Base-by-base conservation (phyloP, 495 filamentous ascomycete species). In the Aspergillus carlsbadensis region DNA sequence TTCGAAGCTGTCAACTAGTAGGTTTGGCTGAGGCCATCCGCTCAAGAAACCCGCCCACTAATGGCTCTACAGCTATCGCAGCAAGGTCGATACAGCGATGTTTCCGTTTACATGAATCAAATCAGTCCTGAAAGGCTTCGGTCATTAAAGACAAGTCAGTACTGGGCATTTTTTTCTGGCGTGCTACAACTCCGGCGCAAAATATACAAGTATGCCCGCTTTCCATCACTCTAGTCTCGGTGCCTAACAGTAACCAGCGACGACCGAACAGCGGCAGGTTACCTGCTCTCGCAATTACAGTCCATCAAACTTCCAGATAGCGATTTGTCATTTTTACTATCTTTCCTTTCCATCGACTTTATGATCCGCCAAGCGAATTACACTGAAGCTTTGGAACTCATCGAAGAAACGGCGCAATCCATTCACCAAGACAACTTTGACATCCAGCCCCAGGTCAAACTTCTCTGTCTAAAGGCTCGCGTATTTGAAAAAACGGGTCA, bases 71-170 rank as follows among this genome's bases (percentile, higher is more conserved):
- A 87, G 84, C 70, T 83, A 34, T 69, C 74, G 18, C 84, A 83
- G 65, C 75, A 73, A 41, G 93, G 94, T 3, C 80, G 81, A 11
- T 94, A 89, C 69, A 83, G 87, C 13, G 82, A 88, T 53, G 90
- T 86, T 0, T 74, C 89, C 31, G 75, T 76, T 11, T 79, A 75
- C 34, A 78, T 97, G 54, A 85, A 92, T 52, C 71, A 76, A n/a
- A 71, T 92, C 42, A 78, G 86, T 43, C 74, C 75, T 13, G 84
- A 89, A 62, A 79, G 78, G 20, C 75, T 91, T n/a, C 83, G 87
- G 11, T 85, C 88, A 5, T 79, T 92, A 52, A 94, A 89, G 67
- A 77, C 86, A 13, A 85, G 87, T 61, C 91, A 96, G 68, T 84
- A 88, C 65, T 92, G 91, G 87, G 77, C 82, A 13, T 82, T 83